phyloP scores from a whole-genome alignment of 345 rosid genomes.

The Eucalyptus tenuipes region DNA sequence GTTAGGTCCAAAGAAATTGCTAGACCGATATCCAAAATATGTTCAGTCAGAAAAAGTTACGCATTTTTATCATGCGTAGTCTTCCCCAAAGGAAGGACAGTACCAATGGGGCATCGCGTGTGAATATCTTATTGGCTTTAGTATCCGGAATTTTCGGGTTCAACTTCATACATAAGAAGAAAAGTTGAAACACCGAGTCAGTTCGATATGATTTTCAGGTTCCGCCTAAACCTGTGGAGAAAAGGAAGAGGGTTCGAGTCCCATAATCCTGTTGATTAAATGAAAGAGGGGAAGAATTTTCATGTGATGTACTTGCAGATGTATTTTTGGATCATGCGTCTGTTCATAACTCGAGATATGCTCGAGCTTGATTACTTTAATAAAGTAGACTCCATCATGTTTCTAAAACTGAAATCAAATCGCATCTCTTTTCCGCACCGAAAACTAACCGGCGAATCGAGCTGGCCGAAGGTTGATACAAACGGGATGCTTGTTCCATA shows the following conservation, averaged over 20 bases:
- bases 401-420: background rate
- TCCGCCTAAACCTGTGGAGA: background rate
- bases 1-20: background rate
- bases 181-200: background rate
- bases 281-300: background rate
- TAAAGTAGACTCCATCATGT: background rate
- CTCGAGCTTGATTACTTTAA: background rate
- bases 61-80: background rate
- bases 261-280: background rate
- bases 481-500: background rate
- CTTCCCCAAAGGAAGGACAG: background rate
- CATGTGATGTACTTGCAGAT: background rate
- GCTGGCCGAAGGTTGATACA: background rate
- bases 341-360: background rate
- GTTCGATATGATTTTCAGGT: background rate
- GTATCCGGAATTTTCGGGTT: background rate
- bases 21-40: background rate
- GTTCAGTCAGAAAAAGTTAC: background rate
- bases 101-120: background rate
- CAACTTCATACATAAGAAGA: background rate
- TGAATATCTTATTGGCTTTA: background rate
- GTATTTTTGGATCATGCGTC: background rate
- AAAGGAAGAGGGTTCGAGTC: background rate
- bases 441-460: background rate
- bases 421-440: background rate